Percentiles rank a stretch among this genome's conserved stretches.
These are phyloP conservation scores for Musa acuminata DNA, from an alignment of 176 grass and related monocot species.

Conservation along the genomic window DNA sequence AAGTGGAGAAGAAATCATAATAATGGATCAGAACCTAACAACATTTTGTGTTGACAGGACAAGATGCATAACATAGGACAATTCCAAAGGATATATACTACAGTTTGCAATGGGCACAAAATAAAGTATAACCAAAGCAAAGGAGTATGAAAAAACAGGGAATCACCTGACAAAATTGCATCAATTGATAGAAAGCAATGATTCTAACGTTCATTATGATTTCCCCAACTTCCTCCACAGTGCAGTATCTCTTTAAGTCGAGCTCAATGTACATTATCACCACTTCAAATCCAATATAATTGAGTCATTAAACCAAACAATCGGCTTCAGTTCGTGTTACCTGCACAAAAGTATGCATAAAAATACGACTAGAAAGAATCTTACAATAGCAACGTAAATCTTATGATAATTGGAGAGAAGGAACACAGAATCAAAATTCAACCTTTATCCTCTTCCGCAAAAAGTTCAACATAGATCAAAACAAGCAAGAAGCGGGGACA, in stretches of 20 bases:
- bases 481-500: not conserved
- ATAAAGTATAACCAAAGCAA: not conserved
- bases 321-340: constrained; percentile 2
- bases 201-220: constrained; percentile 77
- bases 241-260: constrained; percentile 51
- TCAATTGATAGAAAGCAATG: constrained; percentile 61
- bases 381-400: not conserved
- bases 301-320: constrained; percentile 3
- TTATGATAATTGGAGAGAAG: not conserved
- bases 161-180: constrained; percentile 82
- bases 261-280: constrained; percentile 73
- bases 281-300: constrained; percentile 16
- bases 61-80: not conserved
- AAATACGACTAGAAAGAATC: not conserved
- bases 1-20: not conserved
- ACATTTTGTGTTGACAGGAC: not conserved
- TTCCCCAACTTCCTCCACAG: constrained; percentile 48
- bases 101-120: not conserved
- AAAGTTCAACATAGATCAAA: not conserved
- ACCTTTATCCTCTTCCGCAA: not conserved
- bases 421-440: not conserved
- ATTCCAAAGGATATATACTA: not conserved
- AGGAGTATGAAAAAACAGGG: constrained; percentile 4
- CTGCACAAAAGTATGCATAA: not conserved
- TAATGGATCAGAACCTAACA: not conserved